A percentile compares a stretch with the other conserved stretches of the same genome.
phyloP scores from a whole-genome alignment of 2,329 filamentous ascomycete species.

The Graphilbum fragrans region DNA sequence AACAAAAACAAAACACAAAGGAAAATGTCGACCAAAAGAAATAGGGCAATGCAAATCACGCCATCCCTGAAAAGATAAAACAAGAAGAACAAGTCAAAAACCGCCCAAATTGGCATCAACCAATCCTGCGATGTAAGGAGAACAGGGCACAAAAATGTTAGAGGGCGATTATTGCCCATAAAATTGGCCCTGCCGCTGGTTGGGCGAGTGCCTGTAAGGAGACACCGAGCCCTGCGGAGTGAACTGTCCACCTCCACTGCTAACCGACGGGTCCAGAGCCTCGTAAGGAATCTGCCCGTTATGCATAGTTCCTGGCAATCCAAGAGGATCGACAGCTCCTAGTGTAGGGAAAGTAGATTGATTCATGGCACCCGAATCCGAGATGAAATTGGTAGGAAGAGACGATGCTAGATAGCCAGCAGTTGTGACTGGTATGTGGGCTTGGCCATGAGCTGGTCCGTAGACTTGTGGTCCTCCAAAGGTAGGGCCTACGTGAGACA shows the following conservation, averaged over 20 bases:
- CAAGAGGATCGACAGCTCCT: slow-evolving; percentile 19
- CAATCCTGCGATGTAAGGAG: not conserved
- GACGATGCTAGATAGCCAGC: slow-evolving; percentile 10
- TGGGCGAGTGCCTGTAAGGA: slow-evolving; percentile 28
- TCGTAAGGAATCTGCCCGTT: slow-evolving; percentile 19
- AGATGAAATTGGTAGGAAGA: slow-evolving; percentile 17
- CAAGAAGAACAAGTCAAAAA: not conserved
- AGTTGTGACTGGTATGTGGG: slow-evolving; percentile 18
- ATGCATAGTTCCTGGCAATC: slow-evolving; percentile 20
- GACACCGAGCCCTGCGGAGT: slow-evolving; percentile 28
- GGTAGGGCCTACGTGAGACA: slow-evolving; percentile 3
- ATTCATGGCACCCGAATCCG: slow-evolving; percentile 19
- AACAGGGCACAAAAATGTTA: slow-evolving; percentile 8
- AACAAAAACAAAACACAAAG: not conserved
- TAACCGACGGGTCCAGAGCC: slow-evolving; percentile 17
- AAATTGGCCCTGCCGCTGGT: slow-evolving; percentile 20
- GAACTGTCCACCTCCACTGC: slow-evolving; percentile 20
- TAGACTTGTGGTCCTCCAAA: slow-evolving; percentile 13
- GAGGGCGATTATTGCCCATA: slow-evolving; percentile 5
- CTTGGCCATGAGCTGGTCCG: slow-evolving; percentile 3
- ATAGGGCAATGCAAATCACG: not conserved
- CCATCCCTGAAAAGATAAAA: not conserved
- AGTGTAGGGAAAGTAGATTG: slow-evolving; percentile 20
- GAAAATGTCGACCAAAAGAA: not conserved
- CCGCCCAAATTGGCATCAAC: not conserved